These are phyloP conservation scores for Pyrrhoderma lamaoense DNA, from an alignment of 1,284 basidiomycete species.

Conservation along the genomic window DNA sequence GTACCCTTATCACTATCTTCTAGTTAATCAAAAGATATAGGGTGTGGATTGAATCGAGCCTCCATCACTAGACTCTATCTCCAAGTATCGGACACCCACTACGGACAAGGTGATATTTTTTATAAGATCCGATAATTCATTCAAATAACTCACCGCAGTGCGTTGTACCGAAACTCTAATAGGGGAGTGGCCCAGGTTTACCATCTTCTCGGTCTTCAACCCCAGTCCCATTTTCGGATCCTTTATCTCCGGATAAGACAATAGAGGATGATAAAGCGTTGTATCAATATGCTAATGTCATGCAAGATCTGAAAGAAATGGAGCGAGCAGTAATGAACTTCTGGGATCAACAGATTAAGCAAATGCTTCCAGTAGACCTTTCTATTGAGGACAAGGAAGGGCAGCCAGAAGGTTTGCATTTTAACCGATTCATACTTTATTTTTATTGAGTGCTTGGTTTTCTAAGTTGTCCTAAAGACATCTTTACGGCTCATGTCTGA, in stretches of 20 bases:
- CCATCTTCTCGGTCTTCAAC: constrained; percentile 42
- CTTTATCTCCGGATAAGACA: constrained; percentile 43
- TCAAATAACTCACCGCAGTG: too few relatives aligned
- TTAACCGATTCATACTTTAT: not conserved
- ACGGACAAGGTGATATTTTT: constrained; percentile 31
- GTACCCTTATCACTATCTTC: not conserved
- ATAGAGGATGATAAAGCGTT: constrained; percentile 55
- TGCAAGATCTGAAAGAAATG: constrained; percentile 59
- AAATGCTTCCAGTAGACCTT: constrained; percentile 43
- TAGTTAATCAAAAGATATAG: constrained; percentile 75
- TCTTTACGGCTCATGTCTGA: constrained; percentile 42
- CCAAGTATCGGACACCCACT: constrained; percentile 27
- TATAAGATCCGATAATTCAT: too few relatives aligned
- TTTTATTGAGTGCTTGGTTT: constrained; percentile 2
- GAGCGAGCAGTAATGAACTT: constrained; percentile 42
- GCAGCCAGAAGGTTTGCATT: constrained; percentile 44
- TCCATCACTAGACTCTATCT: constrained; percentile 34
- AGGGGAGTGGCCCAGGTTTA: constrained; percentile 20
- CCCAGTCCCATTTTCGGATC: constrained; percentile 41
- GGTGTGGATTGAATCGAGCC: constrained; percentile 57
- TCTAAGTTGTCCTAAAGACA: constrained; percentile 49
- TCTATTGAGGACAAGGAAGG: constrained; percentile 32
- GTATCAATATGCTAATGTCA: constrained; percentile 52
- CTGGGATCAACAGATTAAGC: constrained; percentile 61
- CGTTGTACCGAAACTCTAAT: not conserved